phyloP scores from a whole-genome alignment of 2,329 filamentous ascomycete genomes.

The Alternaria viburni region DNA sequence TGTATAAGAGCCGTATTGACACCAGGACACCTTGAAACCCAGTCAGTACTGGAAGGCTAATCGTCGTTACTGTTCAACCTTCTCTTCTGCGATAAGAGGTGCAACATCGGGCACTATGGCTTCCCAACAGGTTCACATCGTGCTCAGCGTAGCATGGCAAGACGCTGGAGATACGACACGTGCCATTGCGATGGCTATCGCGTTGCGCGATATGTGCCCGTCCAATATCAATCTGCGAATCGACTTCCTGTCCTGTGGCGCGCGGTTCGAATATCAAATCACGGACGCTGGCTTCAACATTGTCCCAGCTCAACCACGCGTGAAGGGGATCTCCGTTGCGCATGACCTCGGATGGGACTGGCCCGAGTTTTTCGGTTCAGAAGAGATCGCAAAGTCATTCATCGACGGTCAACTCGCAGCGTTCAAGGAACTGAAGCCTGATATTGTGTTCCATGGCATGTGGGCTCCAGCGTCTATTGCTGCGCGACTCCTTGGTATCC shows the following conservation, averaged over 20 bases:
- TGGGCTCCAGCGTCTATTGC: constrained; percentile 43
- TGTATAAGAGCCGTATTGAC: constrained; percentile 6
- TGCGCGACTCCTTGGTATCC: constrained; percentile 37
- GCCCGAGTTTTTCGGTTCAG: constrained; percentile 43
- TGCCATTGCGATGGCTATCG: constrained; percentile 37
- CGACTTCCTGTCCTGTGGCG: constrained; percentile 40
- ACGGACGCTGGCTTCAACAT: constrained; percentile 40
- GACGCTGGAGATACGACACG: constrained; percentile 43
- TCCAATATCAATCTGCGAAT: constrained; percentile 32
- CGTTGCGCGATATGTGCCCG: constrained; percentile 39
- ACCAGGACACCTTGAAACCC: not conserved
- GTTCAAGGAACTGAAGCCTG: constrained; percentile 35
- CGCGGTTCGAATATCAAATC: constrained; percentile 40
- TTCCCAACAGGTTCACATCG: constrained; percentile 26
- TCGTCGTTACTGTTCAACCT: not conserved
- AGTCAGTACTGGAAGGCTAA: not conserved
- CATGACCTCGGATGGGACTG: constrained; percentile 45
- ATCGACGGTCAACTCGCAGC: constrained; percentile 41
- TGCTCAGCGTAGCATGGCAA: constrained; percentile 43
- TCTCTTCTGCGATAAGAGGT: not conserved
- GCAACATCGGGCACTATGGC: constrained; percentile 16
- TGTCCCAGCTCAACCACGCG: constrained; percentile 38
- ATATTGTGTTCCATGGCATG: constrained; percentile 46
- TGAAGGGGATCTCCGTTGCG: constrained; percentile 39
- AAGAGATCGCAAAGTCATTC: constrained; percentile 39